These are phyloP conservation scores for Aspergillus eucalypticola DNA, from an alignment of 2,329 filamentous ascomycete species.

Conservation along the genomic window DNA sequence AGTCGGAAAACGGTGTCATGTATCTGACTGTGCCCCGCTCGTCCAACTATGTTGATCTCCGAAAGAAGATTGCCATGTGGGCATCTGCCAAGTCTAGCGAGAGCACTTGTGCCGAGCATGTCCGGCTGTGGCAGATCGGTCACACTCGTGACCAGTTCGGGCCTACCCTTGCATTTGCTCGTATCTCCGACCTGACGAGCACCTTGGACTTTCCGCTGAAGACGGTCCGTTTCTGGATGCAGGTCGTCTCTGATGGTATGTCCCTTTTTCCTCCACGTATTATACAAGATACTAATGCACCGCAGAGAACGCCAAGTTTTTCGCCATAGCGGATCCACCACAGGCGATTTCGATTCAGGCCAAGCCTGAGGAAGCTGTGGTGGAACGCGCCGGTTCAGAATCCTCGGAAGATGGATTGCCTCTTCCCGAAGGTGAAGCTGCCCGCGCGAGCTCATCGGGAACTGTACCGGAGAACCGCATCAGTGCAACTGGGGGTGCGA, in stretches of 20 bases:
- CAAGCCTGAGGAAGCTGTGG: conserved; percentile 33
- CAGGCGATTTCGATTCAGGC: conserved; percentile 24
- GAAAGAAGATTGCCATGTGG: conserved; percentile 38
- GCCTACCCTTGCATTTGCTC: conserved; percentile 37
- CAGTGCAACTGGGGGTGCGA: background rate
- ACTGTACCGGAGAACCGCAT: conserved; percentile 10
- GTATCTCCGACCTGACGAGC: conserved; percentile 34
- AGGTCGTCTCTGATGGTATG: conserved; percentile 40
- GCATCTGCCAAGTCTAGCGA: conserved; percentile 28
- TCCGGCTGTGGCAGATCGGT: conserved; percentile 45
- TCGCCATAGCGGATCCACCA: conserved; percentile 38
- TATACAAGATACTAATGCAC: conserved; percentile 6
- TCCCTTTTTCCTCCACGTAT: background rate
- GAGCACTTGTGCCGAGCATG: conserved; percentile 31
- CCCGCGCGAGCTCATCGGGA: conserved; percentile 32
- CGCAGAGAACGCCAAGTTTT: conserved; percentile 37
- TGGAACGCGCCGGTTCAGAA: conserved; percentile 30
- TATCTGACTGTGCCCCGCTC: conserved; percentile 38
- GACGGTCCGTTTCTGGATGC: conserved; percentile 41
- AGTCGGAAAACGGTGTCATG: conserved; percentile 35
- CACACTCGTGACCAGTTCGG: conserved; percentile 35
- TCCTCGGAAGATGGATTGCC: conserved; percentile 24
- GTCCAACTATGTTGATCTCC: conserved; percentile 38
- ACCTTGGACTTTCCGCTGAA: conserved; percentile 30
- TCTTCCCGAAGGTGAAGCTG: conserved; percentile 22